A percentile compares a stretch with the other conserved stretches of the same genome.
These are phyloP conservation scores for Cyberlindnera euphorbiiphila DNA, from an alignment of 805 yeast genomes.

Conservation along the genomic window DNA sequence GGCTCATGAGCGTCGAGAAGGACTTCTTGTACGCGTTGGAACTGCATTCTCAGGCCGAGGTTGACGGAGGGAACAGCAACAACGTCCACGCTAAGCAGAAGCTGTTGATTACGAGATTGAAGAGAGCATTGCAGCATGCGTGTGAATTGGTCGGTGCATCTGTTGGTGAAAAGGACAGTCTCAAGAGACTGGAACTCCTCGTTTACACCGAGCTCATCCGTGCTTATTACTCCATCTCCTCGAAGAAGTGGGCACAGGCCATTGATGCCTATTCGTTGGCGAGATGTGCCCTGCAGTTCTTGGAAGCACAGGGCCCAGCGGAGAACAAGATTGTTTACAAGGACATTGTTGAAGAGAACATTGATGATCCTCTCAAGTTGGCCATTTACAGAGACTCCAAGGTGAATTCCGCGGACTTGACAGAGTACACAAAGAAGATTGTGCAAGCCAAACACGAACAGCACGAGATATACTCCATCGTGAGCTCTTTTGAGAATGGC, in stretches of 20 bases:
- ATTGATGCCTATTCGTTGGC: slow-evolving; percentile 53
- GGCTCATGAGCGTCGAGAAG: slow-evolving; percentile 73
- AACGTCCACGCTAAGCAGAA: slow-evolving; percentile 35
- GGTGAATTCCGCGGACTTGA: slow-evolving; percentile 40
- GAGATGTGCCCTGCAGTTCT: slow-evolving; percentile 54
- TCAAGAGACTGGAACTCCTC: slow-evolving; percentile 33
- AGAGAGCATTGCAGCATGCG: slow-evolving; percentile 50
- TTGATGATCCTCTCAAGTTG: slow-evolving; percentile 64
- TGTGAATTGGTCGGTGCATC: slow-evolving; percentile 37
- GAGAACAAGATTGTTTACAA: slow-evolving; percentile 36
- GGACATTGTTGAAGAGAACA: slow-evolving; percentile 52
- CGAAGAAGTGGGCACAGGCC: slow-evolving; percentile 54
- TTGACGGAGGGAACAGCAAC: slow-evolving; percentile 41
- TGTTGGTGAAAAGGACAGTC: slow-evolving; percentile 35
- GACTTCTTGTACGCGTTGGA: slow-evolving; percentile 68
- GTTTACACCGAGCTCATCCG: slow-evolving; percentile 46
- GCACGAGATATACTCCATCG: slow-evolving; percentile 37
- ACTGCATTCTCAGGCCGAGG: slow-evolving; percentile 50
- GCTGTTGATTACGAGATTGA: slow-evolving; percentile 61
- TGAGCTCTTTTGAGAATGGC: slow-evolving; percentile 32
- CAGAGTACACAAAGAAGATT: slow-evolving; percentile 43
- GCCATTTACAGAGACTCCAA: slow-evolving; percentile 42
- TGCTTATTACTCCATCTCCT: slow-evolving; percentile 49
- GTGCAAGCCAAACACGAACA: slow-evolving; percentile 29
- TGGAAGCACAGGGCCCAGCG: slow-evolving; percentile 34